A percentile compares a stretch with the other conserved stretches of the same genome.
These are phyloP conservation scores for Geranium rotundifolium DNA, from an alignment of 345 rosid genomes.

Conservation along the genomic window DNA sequence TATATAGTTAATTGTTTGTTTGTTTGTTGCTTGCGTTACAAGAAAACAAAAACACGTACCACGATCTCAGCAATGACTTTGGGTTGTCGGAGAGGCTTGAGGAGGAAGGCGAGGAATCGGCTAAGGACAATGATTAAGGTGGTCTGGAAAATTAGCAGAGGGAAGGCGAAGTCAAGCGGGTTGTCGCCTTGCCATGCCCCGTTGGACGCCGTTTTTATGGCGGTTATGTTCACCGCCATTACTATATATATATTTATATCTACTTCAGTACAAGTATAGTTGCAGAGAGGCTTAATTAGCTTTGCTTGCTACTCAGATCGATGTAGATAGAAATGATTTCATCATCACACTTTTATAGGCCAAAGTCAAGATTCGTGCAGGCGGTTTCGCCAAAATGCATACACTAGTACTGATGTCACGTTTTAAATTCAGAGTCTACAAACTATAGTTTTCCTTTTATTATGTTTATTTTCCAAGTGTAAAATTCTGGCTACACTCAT, in stretches of 20 bases:
- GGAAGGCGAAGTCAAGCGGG: constrained; percentile 71
- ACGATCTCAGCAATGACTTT: constrained; percentile 85
- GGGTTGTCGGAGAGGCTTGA: constrained; percentile 92
- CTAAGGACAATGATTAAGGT: constrained; percentile 46
- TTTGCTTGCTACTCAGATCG: background rate
- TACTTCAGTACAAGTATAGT: background rate
- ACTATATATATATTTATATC: background rate
- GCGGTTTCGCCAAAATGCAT: no score
- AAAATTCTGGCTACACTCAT: no score
- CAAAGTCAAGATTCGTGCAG: no score
- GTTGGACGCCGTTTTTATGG: constrained; percentile 63
- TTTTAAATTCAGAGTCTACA: no score
- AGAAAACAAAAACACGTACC: constrained; percentile 21
- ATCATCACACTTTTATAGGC: no score
- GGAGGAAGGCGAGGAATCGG: constrained; percentile 58
- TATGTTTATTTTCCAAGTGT: no score
- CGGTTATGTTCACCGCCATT: constrained; percentile 47
- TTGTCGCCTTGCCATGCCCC: constrained; percentile 94
- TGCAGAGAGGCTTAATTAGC: background rate
- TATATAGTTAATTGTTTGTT: no score
- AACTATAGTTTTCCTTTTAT: no score
- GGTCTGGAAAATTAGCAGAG: constrained; percentile 66
- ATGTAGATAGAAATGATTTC: no score
- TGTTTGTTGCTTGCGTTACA: no score
- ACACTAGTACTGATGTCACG: no score